Base-by-base conservation (phyloP, 169 alveolate species). In the Babesia sp. region DNA sequence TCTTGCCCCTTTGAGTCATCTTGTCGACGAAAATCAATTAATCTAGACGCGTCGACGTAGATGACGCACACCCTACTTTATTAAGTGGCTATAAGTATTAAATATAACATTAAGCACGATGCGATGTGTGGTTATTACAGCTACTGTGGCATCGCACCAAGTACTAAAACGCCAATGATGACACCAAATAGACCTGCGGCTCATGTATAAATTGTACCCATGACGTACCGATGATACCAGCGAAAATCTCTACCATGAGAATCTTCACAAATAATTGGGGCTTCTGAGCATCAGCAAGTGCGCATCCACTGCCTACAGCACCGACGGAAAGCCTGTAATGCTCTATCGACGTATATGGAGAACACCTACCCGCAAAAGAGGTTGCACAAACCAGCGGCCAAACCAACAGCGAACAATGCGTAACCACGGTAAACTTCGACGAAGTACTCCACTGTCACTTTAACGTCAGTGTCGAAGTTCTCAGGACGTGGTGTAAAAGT, bases 291-390 rank as follows among this genome's bases (percentile, higher is more conserved):
- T 98, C 99, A 53, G 99, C 98, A 51, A 98, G 85, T 12, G 99
- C 99, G 50, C 99, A 95, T 56, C 99, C 98, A 64, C 99, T 96
- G 4, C 99, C 99, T 37, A 99, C 95, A 58, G 97, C 97, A 16
- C 99, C 99, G 56, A 98, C 99, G 64, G 98, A 92, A 69, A 97
- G 87, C 14, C 96, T 90, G 72, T 20, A 57, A 28, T 28, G 18
- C 29, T 37, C 9, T n/a, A 3, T n/a, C 34, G 6, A 45, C 45
- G 55, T 29, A 1, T 7, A 16, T 22, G 28, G 0, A 16, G 9
- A 36, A 16, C 53, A 45, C 67, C 41, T 86, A 94, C 98, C 99
- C 99, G 86, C 99, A 98, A 81, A 94, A 93, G 44, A 98, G 93
- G 85, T 98, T 98, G 18, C 99, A 97, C 44, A 97, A 77, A 61